Evolutionary conservation across 2,329 filamentous ascomycete genomes (phyloP).

Genomic region (Ophidiomyces ophidiicola): DNA sequence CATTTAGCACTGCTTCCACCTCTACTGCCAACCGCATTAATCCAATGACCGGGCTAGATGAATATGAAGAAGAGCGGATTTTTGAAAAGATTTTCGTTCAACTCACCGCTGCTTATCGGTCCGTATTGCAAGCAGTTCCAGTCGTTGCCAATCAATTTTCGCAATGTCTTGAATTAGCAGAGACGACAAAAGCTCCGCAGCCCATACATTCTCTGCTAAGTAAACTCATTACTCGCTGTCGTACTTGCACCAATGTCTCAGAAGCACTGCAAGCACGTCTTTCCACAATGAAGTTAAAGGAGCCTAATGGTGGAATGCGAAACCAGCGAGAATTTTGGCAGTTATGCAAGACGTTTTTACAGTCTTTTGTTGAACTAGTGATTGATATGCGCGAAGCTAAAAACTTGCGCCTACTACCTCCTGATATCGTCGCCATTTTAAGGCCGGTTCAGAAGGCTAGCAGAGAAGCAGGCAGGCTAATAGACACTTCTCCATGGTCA

Average conservation of each 20-base stretch:
- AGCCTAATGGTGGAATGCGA: constrained; percentile 56
- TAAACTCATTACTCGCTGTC: constrained; percentile 58
- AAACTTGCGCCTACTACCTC: constrained; percentile 39
- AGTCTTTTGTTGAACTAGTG: constrained; percentile 38
- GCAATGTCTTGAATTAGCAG: constrained; percentile 51
- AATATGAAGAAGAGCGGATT: constrained; percentile 61
- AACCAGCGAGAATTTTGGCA: constrained; percentile 51
- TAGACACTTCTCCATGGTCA: constrained; percentile 54
- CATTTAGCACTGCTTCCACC: constrained; percentile 47
- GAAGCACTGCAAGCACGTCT: constrained; percentile 61
- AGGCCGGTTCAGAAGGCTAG: constrained; percentile 71
- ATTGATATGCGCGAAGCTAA: constrained; percentile 37
- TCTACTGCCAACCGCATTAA: constrained; percentile 40
- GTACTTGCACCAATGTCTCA: constrained; percentile 57
- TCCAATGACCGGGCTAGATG: constrained; percentile 48
- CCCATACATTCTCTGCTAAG: constrained; percentile 55
- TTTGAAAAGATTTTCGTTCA: constrained; percentile 76
- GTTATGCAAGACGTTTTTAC: constrained; percentile 52
- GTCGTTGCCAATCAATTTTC: constrained; percentile 55
- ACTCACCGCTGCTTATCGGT: constrained; percentile 59
- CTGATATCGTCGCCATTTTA: constrained; percentile 61
- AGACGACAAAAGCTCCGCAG: constrained; percentile 47
- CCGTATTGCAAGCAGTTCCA: constrained; percentile 60
- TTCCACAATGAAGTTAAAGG: constrained; percentile 70
- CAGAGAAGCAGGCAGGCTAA: constrained; percentile 65